Conservation (phyloP, 305 asterid genomes). For the Fraxinus velutina region DNA sequence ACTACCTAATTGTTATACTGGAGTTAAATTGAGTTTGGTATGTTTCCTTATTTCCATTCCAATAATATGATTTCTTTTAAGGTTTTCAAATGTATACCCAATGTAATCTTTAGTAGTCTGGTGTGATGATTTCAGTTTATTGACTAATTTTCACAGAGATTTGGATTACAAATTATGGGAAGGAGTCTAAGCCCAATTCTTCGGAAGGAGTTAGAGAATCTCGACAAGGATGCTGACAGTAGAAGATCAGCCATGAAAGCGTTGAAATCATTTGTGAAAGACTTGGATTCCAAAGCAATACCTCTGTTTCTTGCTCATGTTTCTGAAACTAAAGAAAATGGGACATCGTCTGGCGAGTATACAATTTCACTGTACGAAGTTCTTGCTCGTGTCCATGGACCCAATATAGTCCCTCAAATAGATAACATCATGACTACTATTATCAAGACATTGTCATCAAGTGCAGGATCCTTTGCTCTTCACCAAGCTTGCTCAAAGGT, state of each 20-base stretch:
- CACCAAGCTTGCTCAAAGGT: constrained; percentile 98
- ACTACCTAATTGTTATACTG: background rate
- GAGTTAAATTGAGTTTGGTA: background rate
- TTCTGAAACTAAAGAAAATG: constrained; percentile 73
- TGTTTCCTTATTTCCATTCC: background rate
- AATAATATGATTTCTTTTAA: background rate
- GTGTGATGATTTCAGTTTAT: background rate
- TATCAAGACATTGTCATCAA: constrained; percentile 62
- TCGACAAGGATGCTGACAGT: constrained; percentile 90
- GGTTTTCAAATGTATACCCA: background rate
- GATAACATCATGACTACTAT: constrained; percentile 75
- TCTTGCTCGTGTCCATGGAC: constrained; percentile 93
- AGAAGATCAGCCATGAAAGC: constrained; percentile 90
- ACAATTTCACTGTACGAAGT: constrained; percentile 87
- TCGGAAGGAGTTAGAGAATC: constrained; percentile 77
- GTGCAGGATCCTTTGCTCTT: constrained; percentile 91
- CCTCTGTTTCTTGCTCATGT: constrained; percentile 90
- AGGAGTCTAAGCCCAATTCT: constrained; percentile 70
- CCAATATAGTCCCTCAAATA: constrained; percentile 77
- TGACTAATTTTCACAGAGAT: background rate
- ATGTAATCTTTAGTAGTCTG: background rate
- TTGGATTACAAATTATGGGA: constrained; percentile 38
- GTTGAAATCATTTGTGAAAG: constrained; percentile 69
- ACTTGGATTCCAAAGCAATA: constrained; percentile 87
- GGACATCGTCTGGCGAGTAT: constrained; percentile 64